A percentile compares a stretch with the other conserved stretches of the same genome.
Evolutionary conservation across 768 basidiomycete genomes (phyloP).

Genomic region (Amanita inopinata): DNA sequence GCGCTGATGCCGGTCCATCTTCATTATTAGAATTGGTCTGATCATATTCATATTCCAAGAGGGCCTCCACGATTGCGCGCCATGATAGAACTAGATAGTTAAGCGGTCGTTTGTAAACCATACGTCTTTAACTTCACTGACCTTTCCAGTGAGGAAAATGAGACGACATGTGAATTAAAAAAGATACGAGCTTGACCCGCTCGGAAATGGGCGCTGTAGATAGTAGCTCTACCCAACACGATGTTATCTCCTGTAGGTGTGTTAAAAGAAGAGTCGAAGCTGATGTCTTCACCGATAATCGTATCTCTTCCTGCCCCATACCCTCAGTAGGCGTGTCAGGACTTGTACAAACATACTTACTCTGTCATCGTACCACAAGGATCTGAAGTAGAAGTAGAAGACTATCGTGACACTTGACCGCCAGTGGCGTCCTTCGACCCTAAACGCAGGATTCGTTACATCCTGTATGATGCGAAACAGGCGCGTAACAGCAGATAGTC

Average conservation of each 20-base stretch:
- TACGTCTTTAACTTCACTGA: constrained; percentile 16
- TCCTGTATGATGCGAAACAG: constrained; percentile 61
- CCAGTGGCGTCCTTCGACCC: constrained; percentile 61
- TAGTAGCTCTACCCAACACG: constrained; percentile 60
- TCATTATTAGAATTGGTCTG: constrained; percentile 23
- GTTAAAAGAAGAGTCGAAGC: constrained; percentile 51
- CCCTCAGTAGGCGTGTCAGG: background rate
- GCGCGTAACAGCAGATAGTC: constrained; percentile 41
- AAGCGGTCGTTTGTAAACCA: background rate
- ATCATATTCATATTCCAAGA: constrained; percentile 45
- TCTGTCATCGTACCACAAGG: constrained; percentile 54
- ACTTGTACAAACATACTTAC: constrained; percentile 23
- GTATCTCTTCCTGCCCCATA: constrained; percentile 52
- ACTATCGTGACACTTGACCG: constrained; percentile 48
- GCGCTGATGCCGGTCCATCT: constrained; percentile 29
- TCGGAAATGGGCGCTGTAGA: constrained; percentile 45
- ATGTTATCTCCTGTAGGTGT: constrained; percentile 55
- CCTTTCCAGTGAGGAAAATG: constrained; percentile 64
- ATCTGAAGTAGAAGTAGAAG: constrained; percentile 50
- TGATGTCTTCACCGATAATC: constrained; percentile 47
- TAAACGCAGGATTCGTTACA: constrained; percentile 51
- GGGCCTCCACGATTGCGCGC: constrained; percentile 47
- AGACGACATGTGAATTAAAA: constrained; percentile 58
- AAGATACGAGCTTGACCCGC: constrained; percentile 46
- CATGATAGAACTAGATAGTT: constrained; percentile 54